Conservation (phyloP, 768 basidiomycete species). For the Pleurotus platypus region DNA sequence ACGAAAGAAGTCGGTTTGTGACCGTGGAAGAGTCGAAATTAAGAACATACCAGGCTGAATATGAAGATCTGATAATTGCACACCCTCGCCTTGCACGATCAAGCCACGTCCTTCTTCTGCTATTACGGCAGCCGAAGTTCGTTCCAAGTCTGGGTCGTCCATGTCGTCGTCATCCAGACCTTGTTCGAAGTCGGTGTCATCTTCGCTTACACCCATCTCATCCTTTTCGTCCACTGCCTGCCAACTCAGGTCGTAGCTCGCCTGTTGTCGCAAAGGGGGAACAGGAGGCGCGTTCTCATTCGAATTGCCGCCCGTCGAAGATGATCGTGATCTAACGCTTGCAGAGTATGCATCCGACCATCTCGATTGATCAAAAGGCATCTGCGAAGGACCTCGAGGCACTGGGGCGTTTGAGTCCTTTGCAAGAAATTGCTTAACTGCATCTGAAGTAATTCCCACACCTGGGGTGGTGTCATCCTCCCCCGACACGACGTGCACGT, state of each 20-base stretch:
- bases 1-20: slow-evolving; percentile 10
- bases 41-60: slow-evolving; percentile 67
- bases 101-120: slow-evolving; percentile 84
- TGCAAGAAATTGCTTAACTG: slow-evolving; percentile 57
- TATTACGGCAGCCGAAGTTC: slow-evolving; percentile 73
- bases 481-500: slow-evolving; percentile 62
- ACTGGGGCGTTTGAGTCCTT: slow-evolving; percentile 45
- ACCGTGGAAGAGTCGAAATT: neutral
- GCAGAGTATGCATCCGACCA: slow-evolving; percentile 75
- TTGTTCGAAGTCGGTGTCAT: slow-evolving; percentile 51
- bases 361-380: slow-evolving; percentile 58
- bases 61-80: slow-evolving; percentile 57
- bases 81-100: slow-evolving; percentile 69
- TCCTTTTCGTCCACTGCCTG: slow-evolving; percentile 70
- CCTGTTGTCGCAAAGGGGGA: slow-evolving; percentile 54
- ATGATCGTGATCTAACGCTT: slow-evolving; percentile 65
- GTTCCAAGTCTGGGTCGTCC: slow-evolving; percentile 58
- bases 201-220: slow-evolving; percentile 54
- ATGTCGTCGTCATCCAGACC: slow-evolving; percentile 37
- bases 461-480: slow-evolving; percentile 52
- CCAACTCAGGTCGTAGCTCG: slow-evolving; percentile 79
- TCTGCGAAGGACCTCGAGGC: slow-evolving; percentile 40
- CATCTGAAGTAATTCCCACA: slow-evolving; percentile 64
- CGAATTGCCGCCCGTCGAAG: slow-evolving; percentile 50
- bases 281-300: slow-evolving; percentile 37